Conservation (phyloP, 2,329 filamentous ascomycete species). For the Verticillium isaacii region DNA sequence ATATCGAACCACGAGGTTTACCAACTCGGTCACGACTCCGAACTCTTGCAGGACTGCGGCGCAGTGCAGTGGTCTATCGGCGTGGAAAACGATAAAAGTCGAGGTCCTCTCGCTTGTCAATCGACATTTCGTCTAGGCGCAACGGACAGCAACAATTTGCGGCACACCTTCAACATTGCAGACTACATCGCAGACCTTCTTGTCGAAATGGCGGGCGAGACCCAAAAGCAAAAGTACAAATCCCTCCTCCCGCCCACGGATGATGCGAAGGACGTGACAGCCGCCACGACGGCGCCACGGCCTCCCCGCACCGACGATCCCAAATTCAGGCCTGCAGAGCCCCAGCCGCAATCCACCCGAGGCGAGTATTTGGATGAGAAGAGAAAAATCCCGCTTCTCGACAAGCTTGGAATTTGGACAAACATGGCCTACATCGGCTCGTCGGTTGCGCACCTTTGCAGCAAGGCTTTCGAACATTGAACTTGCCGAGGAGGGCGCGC, state of each 20-base stretch:
- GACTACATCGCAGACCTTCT: neutral
- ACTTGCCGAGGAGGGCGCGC: no score
- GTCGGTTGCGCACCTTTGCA: no score
- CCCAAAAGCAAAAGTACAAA: neutral
- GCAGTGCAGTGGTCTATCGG: no score
- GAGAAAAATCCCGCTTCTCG: neutral
- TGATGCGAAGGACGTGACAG: neutral
- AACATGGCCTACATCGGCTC: no score
- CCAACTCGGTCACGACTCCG: no score
- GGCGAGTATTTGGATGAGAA: neutral
- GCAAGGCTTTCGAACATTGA: no score
- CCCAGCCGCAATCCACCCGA: neutral
- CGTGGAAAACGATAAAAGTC: no score
- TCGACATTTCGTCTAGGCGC: neutral
- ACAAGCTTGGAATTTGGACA: no score
- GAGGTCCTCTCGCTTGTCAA: no score
- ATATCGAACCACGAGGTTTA: no score
- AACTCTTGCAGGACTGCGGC: no score
- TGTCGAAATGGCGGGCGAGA: neutral
- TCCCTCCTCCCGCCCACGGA: neutral
- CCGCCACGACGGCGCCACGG: neutral
- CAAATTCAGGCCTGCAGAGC: neutral
- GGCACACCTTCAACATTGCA: neutral
- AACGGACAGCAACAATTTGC: no score
- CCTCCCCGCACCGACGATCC: neutral